These are phyloP conservation scores for Blastobotrys robertii DNA, from an alignment of 805 yeast species.

Conservation along the genomic window DNA sequence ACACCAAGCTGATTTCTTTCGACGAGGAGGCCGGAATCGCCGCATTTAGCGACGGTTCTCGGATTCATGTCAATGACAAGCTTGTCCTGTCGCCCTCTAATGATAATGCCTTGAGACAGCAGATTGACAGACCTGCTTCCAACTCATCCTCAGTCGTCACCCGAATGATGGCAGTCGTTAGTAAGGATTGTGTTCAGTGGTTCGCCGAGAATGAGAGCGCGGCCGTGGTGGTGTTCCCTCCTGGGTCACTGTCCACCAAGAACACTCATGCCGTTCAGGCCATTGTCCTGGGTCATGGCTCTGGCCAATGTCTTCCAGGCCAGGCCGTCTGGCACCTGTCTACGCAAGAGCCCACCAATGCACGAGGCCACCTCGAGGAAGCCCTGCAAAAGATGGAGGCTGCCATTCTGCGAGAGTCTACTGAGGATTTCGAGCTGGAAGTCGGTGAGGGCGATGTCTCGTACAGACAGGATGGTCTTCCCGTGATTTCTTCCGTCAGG, in stretches of 20 bases:
- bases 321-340: constrained; percentile 87
- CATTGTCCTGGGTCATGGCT: constrained; percentile 74
- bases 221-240: constrained; percentile 88
- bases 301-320: constrained; percentile 80
- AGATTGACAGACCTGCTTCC: constrained; percentile 9
- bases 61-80: constrained; percentile 68
- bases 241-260: constrained; percentile 54
- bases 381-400: constrained; percentile 76
- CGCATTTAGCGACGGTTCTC: constrained; percentile 51
- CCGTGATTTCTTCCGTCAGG: constrained; percentile 69
- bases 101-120: constrained; percentile 11
- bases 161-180: constrained; percentile 72
- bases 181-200: constrained; percentile 87
- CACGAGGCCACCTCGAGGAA: constrained; percentile 65
- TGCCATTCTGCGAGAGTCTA: constrained; percentile 70
- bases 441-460: constrained; percentile 47
- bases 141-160: constrained; percentile 35
- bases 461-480: constrained; percentile 47
- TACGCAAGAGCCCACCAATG: constrained; percentile 52
- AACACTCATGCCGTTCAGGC: constrained; percentile 77
- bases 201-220: constrained; percentile 75
- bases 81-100: constrained; percentile 54
- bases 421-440: constrained; percentile 45
- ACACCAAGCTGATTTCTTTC: constrained; percentile 52
- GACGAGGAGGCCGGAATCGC: constrained; percentile 64